phyloP scores from a whole-genome alignment of 306 rosid genomes.

The Echinosophora koreensis region DNA sequence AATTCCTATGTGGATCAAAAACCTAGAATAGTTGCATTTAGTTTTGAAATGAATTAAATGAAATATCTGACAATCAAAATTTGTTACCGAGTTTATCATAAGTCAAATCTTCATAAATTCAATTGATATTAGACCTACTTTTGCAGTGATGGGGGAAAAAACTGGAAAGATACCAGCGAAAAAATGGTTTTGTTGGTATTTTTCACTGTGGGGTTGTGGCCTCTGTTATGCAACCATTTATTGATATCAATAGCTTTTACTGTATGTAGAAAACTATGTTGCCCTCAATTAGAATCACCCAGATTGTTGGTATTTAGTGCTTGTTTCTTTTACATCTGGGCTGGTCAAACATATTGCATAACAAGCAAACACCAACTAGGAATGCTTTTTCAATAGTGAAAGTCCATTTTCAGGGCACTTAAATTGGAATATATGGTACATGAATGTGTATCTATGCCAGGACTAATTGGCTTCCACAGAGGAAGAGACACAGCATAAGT shows the following conservation, averaged over 20 bases:
- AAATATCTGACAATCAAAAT: neutral
- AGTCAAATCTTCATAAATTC: slow-evolving; percentile 6
- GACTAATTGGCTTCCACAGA: slow-evolving; percentile 6
- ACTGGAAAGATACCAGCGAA: neutral
- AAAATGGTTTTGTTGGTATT: slow-evolving; percentile 15
- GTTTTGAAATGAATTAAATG: neutral
- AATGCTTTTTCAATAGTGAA: neutral
- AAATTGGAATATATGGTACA: slow-evolving; percentile 2
- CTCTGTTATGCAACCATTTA: neutral
- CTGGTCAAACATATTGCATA: neutral
- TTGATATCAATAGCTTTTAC: neutral
- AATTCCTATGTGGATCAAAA: neutral
- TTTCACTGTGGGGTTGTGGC: neutral
- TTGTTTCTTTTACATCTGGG: slow-evolving; percentile 7
- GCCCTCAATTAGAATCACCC: too few relatives aligned
- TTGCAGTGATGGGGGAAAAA: neutral
- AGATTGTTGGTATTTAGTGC: slow-evolving; percentile 3
- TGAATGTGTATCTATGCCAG: neutral
- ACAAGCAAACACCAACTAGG: neutral
- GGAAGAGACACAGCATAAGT: neutral
- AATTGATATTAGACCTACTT: neutral
- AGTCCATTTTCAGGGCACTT: neutral
- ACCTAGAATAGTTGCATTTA: slow-evolving; percentile 31
- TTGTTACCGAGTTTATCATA: neutral
- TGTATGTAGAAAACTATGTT: slow-evolving; percentile 2